Evolutionary conservation across 169 alveolate genomes (phyloP), one percentile per base, ranked within the genome.

Genomic region (Eimeria maxima): DNA sequence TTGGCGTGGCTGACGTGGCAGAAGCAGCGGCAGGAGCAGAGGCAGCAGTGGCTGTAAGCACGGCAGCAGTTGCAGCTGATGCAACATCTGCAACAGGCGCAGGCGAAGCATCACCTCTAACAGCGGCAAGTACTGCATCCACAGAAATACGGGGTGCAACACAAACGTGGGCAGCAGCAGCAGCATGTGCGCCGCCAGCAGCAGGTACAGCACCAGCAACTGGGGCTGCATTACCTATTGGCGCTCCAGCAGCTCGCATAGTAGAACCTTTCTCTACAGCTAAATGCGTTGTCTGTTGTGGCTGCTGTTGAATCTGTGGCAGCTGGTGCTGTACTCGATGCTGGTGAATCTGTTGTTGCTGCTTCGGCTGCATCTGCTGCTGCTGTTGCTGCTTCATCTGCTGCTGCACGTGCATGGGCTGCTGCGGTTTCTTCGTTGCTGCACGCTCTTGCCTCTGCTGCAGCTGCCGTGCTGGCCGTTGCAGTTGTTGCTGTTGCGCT

Each of bases 391-490:
- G 69, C 0, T 60, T 18, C 69, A 4, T 7, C 18, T 14, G n/a
- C 69, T 60, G 69, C 63, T 7, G 60, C 24, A 22, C 33, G 38
- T 29, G 55, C 63, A 10, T 5, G 33, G 42, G 60, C 87, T 42
- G 65, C 87, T 42, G 55, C 87, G 42, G 87, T 29, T 27, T 67
- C 24, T 67, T 67, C 78, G 78, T 11, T 27, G 38, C 8, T 67
- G 42, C 78, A 67, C 78, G 78, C 78, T 67, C 78, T 44, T 74
- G 86, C 86, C 24, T 29, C 86, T 74, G 86, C 38, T 74, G 86
- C 47, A 18, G 20, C 86, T 74, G 86, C 24, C 29, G 2, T 42
- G 29, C n/a, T 22, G 11, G 87, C 20, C 4, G 55, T 63, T 76
- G 87, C 87, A 29, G 63, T 24, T 42, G 57, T 29, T 33, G 87